These are phyloP conservation scores for Penicillium longicatenatum DNA, from an alignment of 495 filamentous ascomycete genomes.

Conservation along the genomic window DNA sequence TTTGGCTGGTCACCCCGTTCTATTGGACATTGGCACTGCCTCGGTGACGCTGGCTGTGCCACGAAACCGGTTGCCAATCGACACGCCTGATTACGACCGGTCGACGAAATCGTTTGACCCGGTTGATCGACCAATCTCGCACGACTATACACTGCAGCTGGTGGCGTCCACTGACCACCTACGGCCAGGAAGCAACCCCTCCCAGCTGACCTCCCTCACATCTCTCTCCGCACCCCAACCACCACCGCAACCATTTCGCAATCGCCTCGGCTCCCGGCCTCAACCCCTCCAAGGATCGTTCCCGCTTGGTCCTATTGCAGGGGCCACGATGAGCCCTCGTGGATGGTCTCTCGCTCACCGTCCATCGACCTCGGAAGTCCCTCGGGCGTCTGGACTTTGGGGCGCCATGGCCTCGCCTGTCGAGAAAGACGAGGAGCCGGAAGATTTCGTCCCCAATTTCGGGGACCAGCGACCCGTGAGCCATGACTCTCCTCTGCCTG, in stretches of 20 bases:
- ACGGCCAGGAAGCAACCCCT: constrained; percentile 51
- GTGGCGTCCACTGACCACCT: constrained; percentile 82
- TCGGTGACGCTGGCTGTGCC: constrained; percentile 88
- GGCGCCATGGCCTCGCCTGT: constrained; percentile 28
- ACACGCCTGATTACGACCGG: constrained; percentile 22
- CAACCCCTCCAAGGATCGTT: constrained; percentile 30
- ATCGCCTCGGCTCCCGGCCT: constrained; percentile 30
- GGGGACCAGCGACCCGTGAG: constrained; percentile 24
- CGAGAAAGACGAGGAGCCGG: constrained; percentile 22
- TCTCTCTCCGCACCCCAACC: constrained; percentile 30
- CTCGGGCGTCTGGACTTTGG: constrained; percentile 39
- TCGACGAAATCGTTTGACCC: constrained; percentile 14
- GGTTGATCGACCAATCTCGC: constrained; percentile 41
- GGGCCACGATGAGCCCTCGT: constrained; percentile 21
- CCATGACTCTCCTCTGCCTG: constrained; percentile 19
- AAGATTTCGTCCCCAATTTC: constrained; percentile 42
- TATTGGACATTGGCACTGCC: constrained; percentile 86
- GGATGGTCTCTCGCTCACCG: constrained; percentile 29
- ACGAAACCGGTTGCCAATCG: constrained; percentile 47
- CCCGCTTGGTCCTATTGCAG: constrained; percentile 26
- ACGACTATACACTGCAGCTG: constrained; percentile 76
- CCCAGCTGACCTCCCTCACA: constrained; percentile 30
- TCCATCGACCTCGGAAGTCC: constrained; percentile 19
- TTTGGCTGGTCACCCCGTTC: constrained; percentile 81
- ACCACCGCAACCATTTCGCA: constrained; percentile 27